Evolutionary conservation across 495 filamentous ascomycete species (phyloP).

Genomic region (Clavariopsis aquatica): DNA sequence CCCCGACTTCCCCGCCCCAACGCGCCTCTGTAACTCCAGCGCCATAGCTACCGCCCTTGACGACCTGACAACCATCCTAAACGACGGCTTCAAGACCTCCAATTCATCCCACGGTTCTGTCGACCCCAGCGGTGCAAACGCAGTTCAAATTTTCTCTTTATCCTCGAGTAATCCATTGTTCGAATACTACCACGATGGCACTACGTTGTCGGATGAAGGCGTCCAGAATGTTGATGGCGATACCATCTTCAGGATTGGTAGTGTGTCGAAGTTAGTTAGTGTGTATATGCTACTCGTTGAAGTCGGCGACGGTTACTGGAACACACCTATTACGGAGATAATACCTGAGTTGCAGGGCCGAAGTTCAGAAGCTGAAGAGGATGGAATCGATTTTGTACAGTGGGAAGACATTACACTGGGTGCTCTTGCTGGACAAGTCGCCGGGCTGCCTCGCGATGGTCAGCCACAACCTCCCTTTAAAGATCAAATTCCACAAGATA

Average conservation of each 20-base stretch:
- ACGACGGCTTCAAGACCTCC: neutral
- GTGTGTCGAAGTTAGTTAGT: constrained; percentile 54
- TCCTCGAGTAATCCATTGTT: constrained; percentile 27
- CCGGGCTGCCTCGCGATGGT: constrained; percentile 47
- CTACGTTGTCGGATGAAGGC: constrained; percentile 37
- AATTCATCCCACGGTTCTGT: constrained; percentile 9
- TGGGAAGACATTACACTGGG: constrained; percentile 48
- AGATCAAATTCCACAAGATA: no score
- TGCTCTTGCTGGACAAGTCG: constrained; percentile 49
- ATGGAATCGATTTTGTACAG: constrained; percentile 7
- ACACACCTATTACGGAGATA: constrained; percentile 42
- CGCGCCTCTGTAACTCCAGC: neutral
- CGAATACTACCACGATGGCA: constrained; percentile 37
- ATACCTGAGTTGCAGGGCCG: constrained; percentile 56
- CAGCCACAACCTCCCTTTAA: no score
- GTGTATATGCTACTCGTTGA: constrained; percentile 51
- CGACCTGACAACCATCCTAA: neutral
- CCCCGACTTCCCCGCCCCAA: constrained; percentile 15
- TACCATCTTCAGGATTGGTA: constrained; percentile 53
- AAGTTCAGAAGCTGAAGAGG: constrained; percentile 45
- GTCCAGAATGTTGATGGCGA: constrained; percentile 47
- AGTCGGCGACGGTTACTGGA: constrained; percentile 46
- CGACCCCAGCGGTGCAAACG: neutral
- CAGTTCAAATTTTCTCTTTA: constrained; percentile 24
- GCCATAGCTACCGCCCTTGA: constrained; percentile 5